Conservation (phyloP, 1,284 basidiomycete genomes). For the Microbotryum lychnidis-dioicae region DNA sequence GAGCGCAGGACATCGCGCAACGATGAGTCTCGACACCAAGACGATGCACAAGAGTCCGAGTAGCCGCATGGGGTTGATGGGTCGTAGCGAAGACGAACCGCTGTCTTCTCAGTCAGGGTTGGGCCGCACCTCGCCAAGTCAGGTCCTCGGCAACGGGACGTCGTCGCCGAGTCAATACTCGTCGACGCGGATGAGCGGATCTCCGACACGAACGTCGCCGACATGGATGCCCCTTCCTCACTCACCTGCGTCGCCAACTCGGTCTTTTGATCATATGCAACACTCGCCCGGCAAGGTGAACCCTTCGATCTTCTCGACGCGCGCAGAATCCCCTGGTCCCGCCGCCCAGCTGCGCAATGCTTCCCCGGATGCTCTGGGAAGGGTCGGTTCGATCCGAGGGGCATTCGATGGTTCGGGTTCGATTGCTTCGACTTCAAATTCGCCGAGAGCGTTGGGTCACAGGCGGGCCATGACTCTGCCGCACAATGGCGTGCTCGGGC, state of each 20-base stretch:
- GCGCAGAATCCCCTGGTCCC: slow-evolving; percentile 4
- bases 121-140: neutral
- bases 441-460: slow-evolving; percentile 13
- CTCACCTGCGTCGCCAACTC: neutral
- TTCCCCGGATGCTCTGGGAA: neutral
- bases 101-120: neutral
- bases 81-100: neutral
- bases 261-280: neutral
- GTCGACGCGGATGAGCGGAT: neutral
- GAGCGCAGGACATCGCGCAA: neutral
- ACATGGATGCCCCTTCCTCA: too few species aligned
- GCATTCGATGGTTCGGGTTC: neutral
- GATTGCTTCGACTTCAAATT: neutral
- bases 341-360: neutral
- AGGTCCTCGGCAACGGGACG: neutral
- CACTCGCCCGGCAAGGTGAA: slow-evolving; percentile 10
- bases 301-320: slow-evolving; percentile 23
- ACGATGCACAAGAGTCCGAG: neutral
- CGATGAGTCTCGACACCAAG: slow-evolving; percentile 1
- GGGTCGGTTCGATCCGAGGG: too few species aligned
- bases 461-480: slow-evolving; percentile 28
- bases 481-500: slow-evolving; percentile 1
- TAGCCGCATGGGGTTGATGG: neutral
- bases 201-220: neutral
- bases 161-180: neutral